phyloP scores from a whole-genome alignment of 768 basidiomycete genomes.

The Antrodiella citrinella region DNA sequence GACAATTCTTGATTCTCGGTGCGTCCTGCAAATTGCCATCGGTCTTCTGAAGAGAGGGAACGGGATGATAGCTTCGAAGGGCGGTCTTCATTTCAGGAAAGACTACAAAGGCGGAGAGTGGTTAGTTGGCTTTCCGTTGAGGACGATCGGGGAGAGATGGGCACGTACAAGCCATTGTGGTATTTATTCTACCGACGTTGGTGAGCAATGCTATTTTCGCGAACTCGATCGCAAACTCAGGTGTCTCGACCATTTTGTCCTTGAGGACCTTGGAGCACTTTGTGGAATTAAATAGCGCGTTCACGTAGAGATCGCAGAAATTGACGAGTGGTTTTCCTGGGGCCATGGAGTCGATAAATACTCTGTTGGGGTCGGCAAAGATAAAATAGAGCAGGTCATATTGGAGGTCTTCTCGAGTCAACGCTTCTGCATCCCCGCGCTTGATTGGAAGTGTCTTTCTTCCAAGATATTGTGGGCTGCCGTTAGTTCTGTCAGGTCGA shows the following conservation, averaged over 20 bases:
- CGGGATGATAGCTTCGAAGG: constrained; percentile 70
- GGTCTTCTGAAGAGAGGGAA: constrained; percentile 63
- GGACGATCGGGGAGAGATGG: neutral
- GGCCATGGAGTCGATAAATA: constrained; percentile 59
- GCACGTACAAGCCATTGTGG: constrained; percentile 77
- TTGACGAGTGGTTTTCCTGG: constrained; percentile 46
- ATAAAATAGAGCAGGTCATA: constrained; percentile 77
- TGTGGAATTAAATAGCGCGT: constrained; percentile 68
- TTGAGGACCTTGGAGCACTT: constrained; percentile 86
- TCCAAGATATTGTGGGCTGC: constrained; percentile 29
- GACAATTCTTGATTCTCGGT: constrained; percentile 67
- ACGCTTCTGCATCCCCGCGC: constrained; percentile 73
- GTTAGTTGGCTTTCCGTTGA: neutral
- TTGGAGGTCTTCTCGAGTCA: constrained; percentile 80
- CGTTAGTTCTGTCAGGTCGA: constrained; percentile 9
- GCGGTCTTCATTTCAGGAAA: constrained; percentile 77
- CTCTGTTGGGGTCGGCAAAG: constrained; percentile 59
- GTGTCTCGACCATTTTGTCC: constrained; percentile 80
- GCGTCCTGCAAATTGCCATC: constrained; percentile 70
- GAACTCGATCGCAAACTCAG: constrained; percentile 70
- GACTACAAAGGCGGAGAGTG: constrained; percentile 31
- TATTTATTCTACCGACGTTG: constrained; percentile 88
- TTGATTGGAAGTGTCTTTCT: constrained; percentile 70
- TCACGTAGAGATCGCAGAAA: constrained; percentile 80
- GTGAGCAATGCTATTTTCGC: constrained; percentile 80